These are phyloP conservation scores for Mycosphaerelloides madeirae DNA, from an alignment of 2,329 filamentous ascomycete species.

Conservation along the genomic window DNA sequence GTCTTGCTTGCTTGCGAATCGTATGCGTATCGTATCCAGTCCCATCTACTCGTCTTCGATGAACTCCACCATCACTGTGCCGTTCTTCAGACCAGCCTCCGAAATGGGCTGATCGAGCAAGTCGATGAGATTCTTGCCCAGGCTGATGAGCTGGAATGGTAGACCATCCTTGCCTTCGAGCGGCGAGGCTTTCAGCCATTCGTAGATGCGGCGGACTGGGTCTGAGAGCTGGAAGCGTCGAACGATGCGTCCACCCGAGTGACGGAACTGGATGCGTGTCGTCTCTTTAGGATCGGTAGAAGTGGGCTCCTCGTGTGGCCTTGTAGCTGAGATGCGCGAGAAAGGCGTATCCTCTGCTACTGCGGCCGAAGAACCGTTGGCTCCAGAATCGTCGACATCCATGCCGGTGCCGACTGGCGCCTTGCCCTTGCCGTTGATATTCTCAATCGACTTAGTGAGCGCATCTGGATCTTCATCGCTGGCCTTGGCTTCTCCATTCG, in stretches of 20 bases:
- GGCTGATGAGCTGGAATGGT: conserved; percentile 80
- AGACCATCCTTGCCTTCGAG: conserved; percentile 72
- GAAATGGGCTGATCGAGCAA: conserved; percentile 66
- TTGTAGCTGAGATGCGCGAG: conserved; percentile 63
- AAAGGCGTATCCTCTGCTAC: conserved; percentile 48
- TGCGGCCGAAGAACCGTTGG: conserved; percentile 11
- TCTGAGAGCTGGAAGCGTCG: conserved; percentile 77
- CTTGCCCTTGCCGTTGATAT: conserved; percentile 51
- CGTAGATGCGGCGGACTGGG: conserved; percentile 76
- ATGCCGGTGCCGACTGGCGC: conserved; percentile 38
- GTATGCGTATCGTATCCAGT: no score
- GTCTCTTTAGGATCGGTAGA: conserved; percentile 60
- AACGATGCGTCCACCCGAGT: conserved; percentile 78
- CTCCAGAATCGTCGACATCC: conserved; percentile 25
- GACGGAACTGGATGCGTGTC: conserved; percentile 88
- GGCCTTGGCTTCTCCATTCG: conserved; percentile 44
- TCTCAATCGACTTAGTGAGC: conserved; percentile 60
- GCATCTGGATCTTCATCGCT: conserved; percentile 79
- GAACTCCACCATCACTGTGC: conserved; percentile 93
- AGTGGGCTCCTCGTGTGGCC: conserved; percentile 70
- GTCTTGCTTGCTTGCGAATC: no score
- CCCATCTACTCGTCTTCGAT: conserved; percentile 17
- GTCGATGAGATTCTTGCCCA: conserved; percentile 76
- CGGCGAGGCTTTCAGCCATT: conserved; percentile 91
- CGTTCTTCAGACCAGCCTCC: conserved; percentile 82